A percentile compares a stretch with the other conserved stretches of the same genome.
Conservation (phyloP, 108 stramenopile genomes). For the Fistulifera solaris region DNA sequence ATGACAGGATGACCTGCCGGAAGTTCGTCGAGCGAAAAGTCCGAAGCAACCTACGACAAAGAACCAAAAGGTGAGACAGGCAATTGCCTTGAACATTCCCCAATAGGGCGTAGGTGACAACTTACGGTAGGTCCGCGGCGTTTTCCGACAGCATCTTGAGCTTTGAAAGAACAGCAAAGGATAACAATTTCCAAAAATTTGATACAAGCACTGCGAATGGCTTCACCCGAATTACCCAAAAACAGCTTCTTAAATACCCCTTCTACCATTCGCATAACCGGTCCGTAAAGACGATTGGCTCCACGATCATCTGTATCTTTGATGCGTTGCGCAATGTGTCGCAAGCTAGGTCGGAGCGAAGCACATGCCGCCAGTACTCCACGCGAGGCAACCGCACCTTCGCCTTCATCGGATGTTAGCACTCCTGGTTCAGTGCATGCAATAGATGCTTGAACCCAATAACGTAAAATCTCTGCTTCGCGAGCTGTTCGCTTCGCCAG, state of each 20-base stretch:
- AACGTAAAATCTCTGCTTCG: slow-evolving; percentile 56
- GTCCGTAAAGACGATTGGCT: slow-evolving; percentile 59
- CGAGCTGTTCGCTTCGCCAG: slow-evolving; percentile 31
- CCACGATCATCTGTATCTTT: slow-evolving; percentile 67
- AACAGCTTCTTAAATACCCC: slow-evolving; percentile 63
- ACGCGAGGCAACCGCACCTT: slow-evolving; percentile 46
- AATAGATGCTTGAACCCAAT: slow-evolving; percentile 69
- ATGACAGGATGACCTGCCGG: slow-evolving; percentile 86
- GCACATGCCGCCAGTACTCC: slow-evolving; percentile 70
- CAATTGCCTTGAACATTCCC: background rate
- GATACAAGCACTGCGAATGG: slow-evolving; percentile 66
- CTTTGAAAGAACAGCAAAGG: slow-evolving; percentile 68
- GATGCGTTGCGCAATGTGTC: slow-evolving; percentile 76
- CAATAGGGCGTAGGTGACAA: slow-evolving; percentile 5
- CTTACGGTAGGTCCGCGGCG: slow-evolving; percentile 32
- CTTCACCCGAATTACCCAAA: slow-evolving; percentile 37
- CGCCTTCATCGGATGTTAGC: slow-evolving; percentile 48
- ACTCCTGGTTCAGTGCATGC: slow-evolving; percentile 57
- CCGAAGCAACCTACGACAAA: slow-evolving; percentile 11
- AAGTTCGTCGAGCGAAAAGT: slow-evolving; percentile 80
- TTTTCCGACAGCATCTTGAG: slow-evolving; percentile 36
- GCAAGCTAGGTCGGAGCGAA: slow-evolving; percentile 56
- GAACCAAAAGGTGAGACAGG: background rate
- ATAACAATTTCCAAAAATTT: slow-evolving; percentile 87
- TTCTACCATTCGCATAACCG: slow-evolving; percentile 82